Evolutionary conservation across 139 green algal species (phyloP), one percentile per base, ranked within the genome.

Genomic region (Pleodorina starrii): DNA sequence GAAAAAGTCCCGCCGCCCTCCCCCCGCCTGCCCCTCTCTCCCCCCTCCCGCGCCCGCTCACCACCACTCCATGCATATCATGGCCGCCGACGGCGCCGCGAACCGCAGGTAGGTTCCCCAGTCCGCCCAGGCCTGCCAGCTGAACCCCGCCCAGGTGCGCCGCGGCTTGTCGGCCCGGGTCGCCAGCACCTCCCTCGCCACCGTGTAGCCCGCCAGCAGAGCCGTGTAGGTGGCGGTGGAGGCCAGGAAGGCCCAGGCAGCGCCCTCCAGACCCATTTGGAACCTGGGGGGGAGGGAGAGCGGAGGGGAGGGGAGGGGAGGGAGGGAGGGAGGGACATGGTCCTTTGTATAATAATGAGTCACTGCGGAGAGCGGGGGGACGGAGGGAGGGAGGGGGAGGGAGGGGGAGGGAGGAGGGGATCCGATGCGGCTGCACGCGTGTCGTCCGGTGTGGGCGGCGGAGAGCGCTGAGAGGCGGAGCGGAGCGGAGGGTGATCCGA

Each of bases 51-150:
- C 78, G n/a, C n/a, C n/a, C n/a, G n/a, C 86, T 46, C 60, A 86
- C 85, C 90, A 93, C 93, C 93, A 95, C 66, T 95, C 93, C 50
- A 93, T 73, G 38, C 85, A 91, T 1, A 95, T 93, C 91, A 94
- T 93, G 66, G 86, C 80, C 0, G 91, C 91, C 19, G 90, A 81
- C 16, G 93, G 93, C 17, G 89, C 51, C 10, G 89, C 93, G 46
- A 90, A 91, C 4, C 25, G 44, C 60, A 93, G 81, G 90, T 95
- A 95, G 43, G 90, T 66, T 1, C 79, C 85, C 93, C 93, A 95
- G 19, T 76, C 89, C n/a, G 4, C 38, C n/a, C 57, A 80, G 81
- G 83, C 92, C 75, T 21, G 35, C 35, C 10, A 87, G 69, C 71
- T 86, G 36, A 78, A 84, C 17, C 89, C 89, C 14, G 74, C 17